Evolutionary conservation across 2,329 filamentous ascomycete genomes (phyloP), one percentile per base, ranked within the genome.

Genomic region (Thielaviopsis musarum): DNA sequence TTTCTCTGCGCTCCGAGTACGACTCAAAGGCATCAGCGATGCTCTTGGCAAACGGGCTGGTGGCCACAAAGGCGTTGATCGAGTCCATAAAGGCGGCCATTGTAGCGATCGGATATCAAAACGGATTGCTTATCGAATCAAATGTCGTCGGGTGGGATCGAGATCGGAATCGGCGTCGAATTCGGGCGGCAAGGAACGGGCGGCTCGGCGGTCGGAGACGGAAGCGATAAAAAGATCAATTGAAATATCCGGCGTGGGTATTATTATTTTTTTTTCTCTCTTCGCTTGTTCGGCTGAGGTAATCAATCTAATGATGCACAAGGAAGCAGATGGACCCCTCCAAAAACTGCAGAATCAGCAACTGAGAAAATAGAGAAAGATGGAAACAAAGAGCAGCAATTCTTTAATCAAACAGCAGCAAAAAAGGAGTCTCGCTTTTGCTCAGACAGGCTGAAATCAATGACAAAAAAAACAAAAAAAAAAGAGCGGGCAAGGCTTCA

Each of bases 1-100:
- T 86, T 66, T 84, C 87, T 77, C 93, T 86, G 74, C 88, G 83
- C 67, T 93, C 87, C 64, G 85, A 85, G 71, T 97, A 94, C 58
- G 84, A 81, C 67, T 78, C 80, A 74, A 93, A 86, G 72, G 83
- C 84, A 78, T 95, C 87, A 72, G 82, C 80, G 66, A 95, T 69
- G 65, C 81, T 77, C 65, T 77, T 76, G 59, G 83, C 76, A 67
- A 93, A 73, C 62, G 87, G 81, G 72, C 95, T 95, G 68, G 84
- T 79, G 67, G 81, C 77, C 65, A 95, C 70, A 66, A 89, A 81
- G 67, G 82, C 81, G 65, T 69, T 69, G 64, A 74, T 67, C 82
- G 75, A 65, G 78, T 77, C 72, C 73, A 70, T 68, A 65, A 68
- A 69, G 66, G 77, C 73, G 63, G 77, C 74, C 78, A 82, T 81